Percentiles rank a stretch among this genome's conserved stretches.
Conservation (phyloP, 176 grass and related monocot species). For the Cenchrus fungigraminus region DNA sequence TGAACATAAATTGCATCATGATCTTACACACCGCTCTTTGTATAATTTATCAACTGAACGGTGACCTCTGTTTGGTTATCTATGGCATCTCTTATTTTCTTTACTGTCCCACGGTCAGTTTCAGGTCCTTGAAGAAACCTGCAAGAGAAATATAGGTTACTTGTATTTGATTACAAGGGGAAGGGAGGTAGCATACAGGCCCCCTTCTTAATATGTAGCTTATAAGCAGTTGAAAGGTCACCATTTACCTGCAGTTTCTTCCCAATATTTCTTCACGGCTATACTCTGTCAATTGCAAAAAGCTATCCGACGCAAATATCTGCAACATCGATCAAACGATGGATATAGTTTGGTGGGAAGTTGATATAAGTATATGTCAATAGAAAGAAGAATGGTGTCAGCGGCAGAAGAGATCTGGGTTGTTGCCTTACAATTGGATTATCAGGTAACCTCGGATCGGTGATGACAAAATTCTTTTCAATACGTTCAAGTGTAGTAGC, state of each 20-base stretch:
- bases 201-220: not conserved
- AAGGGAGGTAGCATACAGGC: not conserved
- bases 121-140: constrained; percentile 97
- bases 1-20: constrained; percentile 12
- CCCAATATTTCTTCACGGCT: constrained; percentile 93
- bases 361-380: not conserved
- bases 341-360: not conserved
- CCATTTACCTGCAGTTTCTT: constrained; percentile 82
- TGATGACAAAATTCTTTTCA: constrained; percentile 89
- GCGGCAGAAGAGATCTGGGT: not conserved
- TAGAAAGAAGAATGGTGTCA: not conserved
- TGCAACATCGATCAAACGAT: constrained; percentile 33
- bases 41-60: constrained; percentile 96
- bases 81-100: constrained; percentile 92
- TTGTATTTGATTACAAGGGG: not conserved
- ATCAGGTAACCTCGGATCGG: constrained; percentile 72
- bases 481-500: constrained; percentile 97
- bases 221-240: not conserved
- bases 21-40: constrained; percentile 65
- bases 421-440: constrained; percentile 78
- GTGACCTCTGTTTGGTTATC: constrained; percentile 90
- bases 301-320: constrained; percentile 97
- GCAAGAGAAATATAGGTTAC: constrained; percentile 12
- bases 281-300: constrained; percentile 83
- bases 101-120: constrained; percentile 72